Evolutionary conservation across 306 rosid species (phyloP).

Genomic region (Rubus parviflorus): DNA sequence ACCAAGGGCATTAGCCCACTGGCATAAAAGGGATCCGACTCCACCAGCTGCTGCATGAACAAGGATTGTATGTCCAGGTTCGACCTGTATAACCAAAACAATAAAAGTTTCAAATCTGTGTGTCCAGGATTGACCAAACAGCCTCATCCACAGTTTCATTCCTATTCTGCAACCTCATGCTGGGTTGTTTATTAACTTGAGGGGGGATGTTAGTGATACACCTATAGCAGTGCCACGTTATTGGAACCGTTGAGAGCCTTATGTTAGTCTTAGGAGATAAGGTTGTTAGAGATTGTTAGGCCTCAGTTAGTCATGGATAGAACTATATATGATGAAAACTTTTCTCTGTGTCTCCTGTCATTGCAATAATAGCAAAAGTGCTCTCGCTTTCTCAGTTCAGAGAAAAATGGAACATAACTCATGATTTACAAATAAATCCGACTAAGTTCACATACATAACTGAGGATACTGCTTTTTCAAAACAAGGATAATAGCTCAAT

Average conservation of each 20-base stretch:
- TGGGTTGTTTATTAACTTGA: not conserved
- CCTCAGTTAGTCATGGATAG: too few relatives aligned
- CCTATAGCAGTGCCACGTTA: not conserved
- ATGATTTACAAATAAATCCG: not conserved
- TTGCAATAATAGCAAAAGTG: too few relatives aligned
- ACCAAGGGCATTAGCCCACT: conserved; percentile 88
- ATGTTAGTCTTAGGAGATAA: not conserved
- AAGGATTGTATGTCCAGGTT: conserved; percentile 71
- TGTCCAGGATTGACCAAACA: not conserved
- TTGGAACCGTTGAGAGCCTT: not conserved
- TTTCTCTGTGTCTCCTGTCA: too few relatives aligned
- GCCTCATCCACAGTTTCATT: not conserved
- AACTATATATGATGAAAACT: too few relatives aligned
- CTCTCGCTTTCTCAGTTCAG: not conserved
- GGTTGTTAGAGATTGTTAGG: not conserved
- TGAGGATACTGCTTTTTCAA: not conserved
- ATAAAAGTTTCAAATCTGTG: not conserved
- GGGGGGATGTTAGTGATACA: not conserved
- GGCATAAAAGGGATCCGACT: conserved; percentile 89
- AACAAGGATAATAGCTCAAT: not conserved
- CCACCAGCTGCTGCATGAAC: conserved; percentile 98
- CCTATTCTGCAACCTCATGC: not conserved
- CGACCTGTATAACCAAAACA: conserved; percentile 44
- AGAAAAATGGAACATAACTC: not conserved
- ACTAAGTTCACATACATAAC: not conserved